These are phyloP conservation scores for Saussurea involucrata DNA, from an alignment of 129 eudicot species.

Conservation along the genomic window DNA sequence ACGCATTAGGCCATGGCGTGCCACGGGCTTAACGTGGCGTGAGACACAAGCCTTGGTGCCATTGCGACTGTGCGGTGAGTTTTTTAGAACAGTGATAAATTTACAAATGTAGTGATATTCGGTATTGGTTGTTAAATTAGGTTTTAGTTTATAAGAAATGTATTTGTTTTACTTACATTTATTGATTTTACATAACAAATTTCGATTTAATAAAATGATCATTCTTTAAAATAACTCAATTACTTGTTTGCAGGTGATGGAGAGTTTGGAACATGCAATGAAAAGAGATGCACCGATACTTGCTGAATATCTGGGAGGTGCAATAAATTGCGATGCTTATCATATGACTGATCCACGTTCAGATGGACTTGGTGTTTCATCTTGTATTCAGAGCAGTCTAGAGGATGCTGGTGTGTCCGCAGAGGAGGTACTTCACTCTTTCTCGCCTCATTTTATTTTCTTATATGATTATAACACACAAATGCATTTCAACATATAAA, in stretches of 20 bases:
- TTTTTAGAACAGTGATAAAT: no score
- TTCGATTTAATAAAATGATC: not conserved
- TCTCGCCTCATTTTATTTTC: not conserved
- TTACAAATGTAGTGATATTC: no score
- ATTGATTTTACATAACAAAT: no score
- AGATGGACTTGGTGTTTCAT: slow-evolving; percentile 98
- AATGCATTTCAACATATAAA: not conserved
- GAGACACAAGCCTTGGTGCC: no score
- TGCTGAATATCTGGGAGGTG: slow-evolving; percentile 98
- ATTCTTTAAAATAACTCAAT: not conserved
- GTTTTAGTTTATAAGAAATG: no score
- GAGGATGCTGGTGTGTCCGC: slow-evolving; percentile 93
- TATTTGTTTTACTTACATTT: no score
- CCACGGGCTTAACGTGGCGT: no score
- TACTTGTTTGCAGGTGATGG: slow-evolving; percentile 72
- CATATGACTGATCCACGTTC: slow-evolving; percentile 98
- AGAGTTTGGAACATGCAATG: slow-evolving; percentile 99
- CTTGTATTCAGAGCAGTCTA: slow-evolving; percentile 76
- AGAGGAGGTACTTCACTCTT: slow-evolving; percentile 64
- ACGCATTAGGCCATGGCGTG: no score
- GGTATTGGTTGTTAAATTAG: no score
- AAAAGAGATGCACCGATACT: slow-evolving; percentile 91
- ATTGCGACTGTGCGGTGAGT: no score
- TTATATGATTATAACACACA: not conserved
- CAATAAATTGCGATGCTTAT: slow-evolving; percentile 94